Evolutionary conservation across 1,139 yeast genomes (phyloP), one percentile per base, ranked within the genome.

Genomic region (Debaryomyces subglobosus): DNA sequence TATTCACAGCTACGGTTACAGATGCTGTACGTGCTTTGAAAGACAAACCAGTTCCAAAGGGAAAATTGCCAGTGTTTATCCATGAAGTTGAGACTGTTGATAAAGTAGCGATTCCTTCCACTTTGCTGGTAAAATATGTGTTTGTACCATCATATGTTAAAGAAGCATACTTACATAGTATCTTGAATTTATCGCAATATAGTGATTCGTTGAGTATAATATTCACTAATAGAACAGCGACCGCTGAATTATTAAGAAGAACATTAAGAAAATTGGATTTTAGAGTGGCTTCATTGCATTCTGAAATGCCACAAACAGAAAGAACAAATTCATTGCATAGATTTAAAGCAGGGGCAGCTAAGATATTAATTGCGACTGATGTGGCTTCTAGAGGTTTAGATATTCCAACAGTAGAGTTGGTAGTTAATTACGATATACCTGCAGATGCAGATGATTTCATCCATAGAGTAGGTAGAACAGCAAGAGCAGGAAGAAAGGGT

Each of bases 381-480:
- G 96, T 94, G 7, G 99, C 97, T 3, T 84, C 96, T 38, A 85
- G 99, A 80, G 99, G 99, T 67, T 79, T 94, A 57, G 99, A 94
- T 79, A 94, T 94, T 45, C 99, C 99, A 1, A 77, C 82, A 4
- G 99, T 94, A 5, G 94, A 85, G 61, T 72, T 92, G 56, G 99
- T 95, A 35, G 72, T 95, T 30, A 94, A 95, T 64, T 94, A 81
- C 62, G 99, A 95, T 63, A 81, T 94, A 33, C 99, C 99, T 4
- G 91, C 96, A 4, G 97, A 94, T 65, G 92, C 99, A 0, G 98
- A 94, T 65, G 97, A 92, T 65, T 95, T 88, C 61, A 89, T 94
- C 49, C 99, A 94, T 71, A 78, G 99, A 65, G 96, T 92, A n/a
- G 99, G 99, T 78, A 90, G 99, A 83, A 94, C 99, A 16, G 99